Evolutionary conservation across 768 basidiomycete genomes (phyloP).

Genomic region (Termitomyces sp.): DNA sequence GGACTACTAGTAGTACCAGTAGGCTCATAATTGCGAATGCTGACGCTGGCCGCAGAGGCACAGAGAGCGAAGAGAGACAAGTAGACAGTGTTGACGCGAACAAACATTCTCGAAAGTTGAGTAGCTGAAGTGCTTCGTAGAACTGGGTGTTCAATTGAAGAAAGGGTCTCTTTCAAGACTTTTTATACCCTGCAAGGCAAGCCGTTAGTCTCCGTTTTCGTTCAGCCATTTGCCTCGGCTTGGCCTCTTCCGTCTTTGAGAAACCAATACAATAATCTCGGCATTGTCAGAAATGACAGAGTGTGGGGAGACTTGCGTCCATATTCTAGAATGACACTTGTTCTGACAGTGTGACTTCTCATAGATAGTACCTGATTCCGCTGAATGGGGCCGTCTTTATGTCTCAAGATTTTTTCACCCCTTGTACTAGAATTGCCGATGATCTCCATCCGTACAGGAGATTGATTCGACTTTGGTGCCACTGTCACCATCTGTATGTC

Average conservation of each 20-base stretch:
- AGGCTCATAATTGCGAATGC: not conserved
- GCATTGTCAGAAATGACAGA: not conserved
- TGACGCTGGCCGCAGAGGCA: slow-evolving; percentile 8
- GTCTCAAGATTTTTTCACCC: not conserved
- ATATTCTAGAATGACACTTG: no score
- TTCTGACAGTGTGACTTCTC: not conserved
- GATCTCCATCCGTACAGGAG: no score
- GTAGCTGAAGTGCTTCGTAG: slow-evolving; percentile 7
- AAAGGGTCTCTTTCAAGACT: not conserved
- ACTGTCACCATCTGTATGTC: no score
- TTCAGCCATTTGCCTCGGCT: not conserved
- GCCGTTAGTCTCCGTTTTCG: not conserved
- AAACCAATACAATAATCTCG: not conserved
- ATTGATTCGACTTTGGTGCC: no score
- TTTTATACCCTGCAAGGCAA: slow-evolving; percentile 1
- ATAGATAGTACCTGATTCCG: not conserved
- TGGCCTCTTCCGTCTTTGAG: not conserved
- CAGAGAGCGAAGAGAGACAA: slow-evolving; percentile 12
- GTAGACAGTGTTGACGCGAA: slow-evolving; percentile 7
- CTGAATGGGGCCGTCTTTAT: not conserved
- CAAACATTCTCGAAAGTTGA: slow-evolving; percentile 7
- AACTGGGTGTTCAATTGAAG: slow-evolving; percentile 11
- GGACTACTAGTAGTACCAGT: no score
- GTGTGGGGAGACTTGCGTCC: slow-evolving; percentile 1
- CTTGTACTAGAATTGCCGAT: no score